Evolutionary conservation across 179 eudicot species (phyloP), one percentile per base, ranked within the genome.

Genomic region (Gypsophila paniculata): DNA sequence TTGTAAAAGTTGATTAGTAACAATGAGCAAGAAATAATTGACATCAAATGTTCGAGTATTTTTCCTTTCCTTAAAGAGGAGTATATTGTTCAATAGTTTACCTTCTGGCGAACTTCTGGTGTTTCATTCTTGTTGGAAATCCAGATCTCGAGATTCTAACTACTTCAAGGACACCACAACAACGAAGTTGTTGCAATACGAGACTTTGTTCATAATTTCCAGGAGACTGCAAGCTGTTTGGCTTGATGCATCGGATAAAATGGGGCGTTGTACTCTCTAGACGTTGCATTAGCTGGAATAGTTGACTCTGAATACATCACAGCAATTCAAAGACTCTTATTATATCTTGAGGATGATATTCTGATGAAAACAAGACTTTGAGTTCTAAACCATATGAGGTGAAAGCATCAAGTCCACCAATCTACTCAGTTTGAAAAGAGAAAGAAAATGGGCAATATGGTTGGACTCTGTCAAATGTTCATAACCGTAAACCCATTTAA

Each of bases 111-210:
- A 95, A 95, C 80, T 95, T 90, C 70, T 95, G 93, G 86, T 95
- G 98, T 22, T 89, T 77, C 96, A 95, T 90, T 80, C 96, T 84
- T 61, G 98, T 87, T 58, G 99, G 99, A 76, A 87, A 95, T 23
- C 99, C 99, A 70, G 96, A 89, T 80, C 98, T 89, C 14, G 98
- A 95, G 72, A 95, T 95, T 73, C 99, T 88, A 63, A 95, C 99
- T 59, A 93, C 99, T 90, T 95, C 97, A 54, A 92, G 82, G 38
- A 93, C 97, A 57, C 99, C 99, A 79, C 99, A 95, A 73, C 98
- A 92, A 79, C 96, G 78, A 58, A 95, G 91, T 73, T 95, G 99
- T 71, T 95, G 96, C 78, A 95, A 74, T 15, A 90, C 93, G 59
- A 95, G 86, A 70, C 84, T 84, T 83, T 95, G 96, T 75, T 90